Evolutionary conservation across 164 flowering plant genomes (phyloP).

Genomic region (Vitis rotundifolia): DNA sequence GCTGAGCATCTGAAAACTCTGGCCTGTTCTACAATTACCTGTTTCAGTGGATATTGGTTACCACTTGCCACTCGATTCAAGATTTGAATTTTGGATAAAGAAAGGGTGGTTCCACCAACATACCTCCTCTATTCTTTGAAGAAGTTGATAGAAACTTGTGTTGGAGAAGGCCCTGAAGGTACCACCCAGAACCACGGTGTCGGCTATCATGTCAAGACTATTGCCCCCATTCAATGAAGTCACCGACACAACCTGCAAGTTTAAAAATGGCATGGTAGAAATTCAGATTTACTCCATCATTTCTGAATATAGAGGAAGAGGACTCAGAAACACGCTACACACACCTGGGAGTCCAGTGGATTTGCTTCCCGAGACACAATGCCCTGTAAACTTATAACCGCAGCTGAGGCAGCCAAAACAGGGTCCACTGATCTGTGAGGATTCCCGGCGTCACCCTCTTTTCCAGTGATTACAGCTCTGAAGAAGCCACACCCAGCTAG

Average conservation of each 20-base stretch:
- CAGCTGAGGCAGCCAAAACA: conserved; percentile 72
- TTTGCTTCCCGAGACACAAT: conserved; percentile 87
- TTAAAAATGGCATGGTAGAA: background rate
- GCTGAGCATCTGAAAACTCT: conserved; percentile 75
- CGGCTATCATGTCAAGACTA: conserved; percentile 46
- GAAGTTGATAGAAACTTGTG: conserved; percentile 53
- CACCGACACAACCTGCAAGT: conserved; percentile 81
- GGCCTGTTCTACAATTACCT: conserved; percentile 82
- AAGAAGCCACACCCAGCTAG: conserved; percentile 92
- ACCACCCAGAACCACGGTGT: conserved; percentile 63
- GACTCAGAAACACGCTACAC: background rate
- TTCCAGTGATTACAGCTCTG: conserved; percentile 56
- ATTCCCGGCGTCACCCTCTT: conserved; percentile 27
- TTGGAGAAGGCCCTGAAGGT: conserved; percentile 89
- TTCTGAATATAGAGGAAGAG: background rate
- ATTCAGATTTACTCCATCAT: no score
- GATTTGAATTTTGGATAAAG: no score
- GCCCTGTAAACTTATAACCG: conserved; percentile 78
- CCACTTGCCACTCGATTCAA: no score
- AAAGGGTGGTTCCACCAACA: conserved; percentile 3
- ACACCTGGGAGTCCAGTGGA: conserved; percentile 84
- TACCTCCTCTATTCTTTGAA: conserved; percentile 71
- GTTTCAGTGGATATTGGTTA: conserved; percentile 9
- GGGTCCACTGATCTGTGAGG: conserved; percentile 52
- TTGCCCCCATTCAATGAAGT: conserved; percentile 64